A percentile compares a stretch with the other conserved stretches of the same genome.
phyloP scores from a whole-genome alignment of 106 monocot species.

The Allium cepa region DNA sequence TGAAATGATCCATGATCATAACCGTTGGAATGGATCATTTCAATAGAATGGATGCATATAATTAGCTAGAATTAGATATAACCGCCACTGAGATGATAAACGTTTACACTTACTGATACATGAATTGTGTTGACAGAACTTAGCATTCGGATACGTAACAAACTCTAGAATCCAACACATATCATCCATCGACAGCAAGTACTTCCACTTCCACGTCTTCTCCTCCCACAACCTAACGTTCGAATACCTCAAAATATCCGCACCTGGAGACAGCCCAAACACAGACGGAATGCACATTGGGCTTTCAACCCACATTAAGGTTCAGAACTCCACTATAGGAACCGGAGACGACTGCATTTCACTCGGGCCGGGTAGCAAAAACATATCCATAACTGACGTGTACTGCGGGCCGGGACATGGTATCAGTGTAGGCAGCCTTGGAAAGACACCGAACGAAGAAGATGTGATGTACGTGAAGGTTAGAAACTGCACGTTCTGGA shows the following conservation, averaged over 20 bases:
- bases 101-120: neutral
- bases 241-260: neutral
- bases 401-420: slow-evolving; percentile 13
- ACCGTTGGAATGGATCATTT: neutral
- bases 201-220: slow-evolving; percentile 14
- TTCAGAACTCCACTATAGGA: neutral
- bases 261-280: slow-evolving; percentile 18
- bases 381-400: slow-evolving; percentile 1
- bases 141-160: neutral
- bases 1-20: no score
- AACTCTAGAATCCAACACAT: neutral
- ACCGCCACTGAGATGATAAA: no score
- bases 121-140: neutral
- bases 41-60: neutral
- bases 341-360: slow-evolving; percentile 22
- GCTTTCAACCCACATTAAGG: neutral
- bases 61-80: no score
- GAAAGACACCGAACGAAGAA: slow-evolving; percentile 14
- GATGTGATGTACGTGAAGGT: slow-evolving; percentile 24
- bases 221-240: neutral
- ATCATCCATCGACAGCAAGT: slow-evolving; percentile 1
- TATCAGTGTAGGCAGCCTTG: slow-evolving; percentile 45
- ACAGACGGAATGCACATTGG: slow-evolving; percentile 20
- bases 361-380: slow-evolving; percentile 8
- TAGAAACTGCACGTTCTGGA: slow-evolving; percentile 26